These are phyloP conservation scores for Pyrrhoderma lamaoense DNA, from an alignment of 1,284 basidiomycete genomes.

Conservation along the genomic window DNA sequence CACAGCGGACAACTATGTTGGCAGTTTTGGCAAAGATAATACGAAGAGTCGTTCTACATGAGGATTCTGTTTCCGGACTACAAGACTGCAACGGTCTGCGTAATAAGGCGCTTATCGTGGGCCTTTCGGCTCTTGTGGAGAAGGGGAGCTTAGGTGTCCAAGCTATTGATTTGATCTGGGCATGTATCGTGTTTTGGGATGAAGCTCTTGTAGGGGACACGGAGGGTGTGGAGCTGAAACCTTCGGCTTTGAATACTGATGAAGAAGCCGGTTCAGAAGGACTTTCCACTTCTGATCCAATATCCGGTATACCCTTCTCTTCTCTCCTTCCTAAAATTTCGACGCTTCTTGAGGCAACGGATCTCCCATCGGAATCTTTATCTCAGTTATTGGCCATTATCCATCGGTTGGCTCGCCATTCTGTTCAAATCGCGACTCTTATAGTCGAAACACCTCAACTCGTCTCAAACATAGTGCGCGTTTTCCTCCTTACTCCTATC, in stretches of 20 bases:
- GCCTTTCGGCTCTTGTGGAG: slow-evolving; percentile 55
- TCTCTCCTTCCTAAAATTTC: slow-evolving; percentile 48
- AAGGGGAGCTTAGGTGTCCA: slow-evolving; percentile 59
- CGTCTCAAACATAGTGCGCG: slow-evolving; percentile 44
- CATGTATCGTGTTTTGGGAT: slow-evolving; percentile 59
- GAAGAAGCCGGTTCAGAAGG: slow-evolving; percentile 5
- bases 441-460: slow-evolving; percentile 51
- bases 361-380: slow-evolving; percentile 42
- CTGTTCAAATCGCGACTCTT: slow-evolving; percentile 43
- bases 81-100: slow-evolving; percentile 31
- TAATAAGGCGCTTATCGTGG: slow-evolving; percentile 55
- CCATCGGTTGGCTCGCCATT: slow-evolving; percentile 52
- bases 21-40: slow-evolving; percentile 62
- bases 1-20: slow-evolving; percentile 80
- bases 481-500: slow-evolving; percentile 49
- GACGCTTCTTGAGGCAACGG: slow-evolving; percentile 32
- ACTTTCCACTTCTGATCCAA: slow-evolving; percentile 21
- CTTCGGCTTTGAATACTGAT: slow-evolving; percentile 21
- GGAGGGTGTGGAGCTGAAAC: slow-evolving; percentile 44
- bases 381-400: slow-evolving; percentile 58
- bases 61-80: slow-evolving; percentile 33
- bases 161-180: slow-evolving; percentile 66
- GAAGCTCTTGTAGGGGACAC: slow-evolving; percentile 29
- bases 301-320: slow-evolving; percentile 46
- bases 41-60: slow-evolving; percentile 31